Evolutionary conservation across 2,329 filamentous ascomycete genomes (phyloP).

Genomic region (Lecanosticta acicola): DNA sequence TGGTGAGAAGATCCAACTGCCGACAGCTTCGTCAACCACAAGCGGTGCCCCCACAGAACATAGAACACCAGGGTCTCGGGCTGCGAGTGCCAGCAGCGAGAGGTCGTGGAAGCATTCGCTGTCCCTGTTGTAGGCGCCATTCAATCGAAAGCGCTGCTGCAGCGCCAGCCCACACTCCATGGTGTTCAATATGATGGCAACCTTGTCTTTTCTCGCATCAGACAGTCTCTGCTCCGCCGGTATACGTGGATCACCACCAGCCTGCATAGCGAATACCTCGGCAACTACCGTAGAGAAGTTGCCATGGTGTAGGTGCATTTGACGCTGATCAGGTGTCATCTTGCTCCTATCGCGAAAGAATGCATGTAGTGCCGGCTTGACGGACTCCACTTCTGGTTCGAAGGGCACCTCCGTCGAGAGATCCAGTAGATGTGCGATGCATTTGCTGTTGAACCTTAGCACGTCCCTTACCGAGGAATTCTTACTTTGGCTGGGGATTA

Average conservation of each 20-base stretch:
- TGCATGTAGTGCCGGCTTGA: conserved; percentile 31
- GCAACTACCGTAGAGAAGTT: conserved; percentile 34
- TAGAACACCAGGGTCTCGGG: conserved; percentile 38
- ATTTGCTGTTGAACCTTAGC: conserved; percentile 38
- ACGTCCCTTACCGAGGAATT: conserved; percentile 20
- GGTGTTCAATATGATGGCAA: conserved; percentile 38
- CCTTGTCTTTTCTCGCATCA: conserved; percentile 41
- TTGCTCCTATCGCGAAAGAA: conserved; percentile 33
- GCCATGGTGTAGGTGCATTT: conserved; percentile 27
- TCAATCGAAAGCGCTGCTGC: conserved; percentile 22
- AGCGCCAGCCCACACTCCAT: conserved; percentile 37
- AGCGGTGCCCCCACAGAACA: conserved; percentile 34
- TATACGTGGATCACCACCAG: conserved; percentile 39
- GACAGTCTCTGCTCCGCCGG: conserved; percentile 36
- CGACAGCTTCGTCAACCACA: conserved; percentile 13
- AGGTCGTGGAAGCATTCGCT: conserved; percentile 40
- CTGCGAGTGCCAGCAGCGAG: conserved; percentile 37
- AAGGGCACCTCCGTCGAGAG: conserved; percentile 33
- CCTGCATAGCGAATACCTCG: conserved; percentile 38
- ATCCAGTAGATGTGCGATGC: conserved; percentile 38
- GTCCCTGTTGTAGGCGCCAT: conserved; percentile 25
- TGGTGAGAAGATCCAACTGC: conserved; percentile 29
- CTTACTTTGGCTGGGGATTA: conserved; percentile 34
- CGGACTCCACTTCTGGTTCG: conserved; percentile 27
- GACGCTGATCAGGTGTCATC: conserved; percentile 18